Conservation (phyloP, 495 filamentous ascomycete genomes). For the Xylaria cubensis region DNA sequence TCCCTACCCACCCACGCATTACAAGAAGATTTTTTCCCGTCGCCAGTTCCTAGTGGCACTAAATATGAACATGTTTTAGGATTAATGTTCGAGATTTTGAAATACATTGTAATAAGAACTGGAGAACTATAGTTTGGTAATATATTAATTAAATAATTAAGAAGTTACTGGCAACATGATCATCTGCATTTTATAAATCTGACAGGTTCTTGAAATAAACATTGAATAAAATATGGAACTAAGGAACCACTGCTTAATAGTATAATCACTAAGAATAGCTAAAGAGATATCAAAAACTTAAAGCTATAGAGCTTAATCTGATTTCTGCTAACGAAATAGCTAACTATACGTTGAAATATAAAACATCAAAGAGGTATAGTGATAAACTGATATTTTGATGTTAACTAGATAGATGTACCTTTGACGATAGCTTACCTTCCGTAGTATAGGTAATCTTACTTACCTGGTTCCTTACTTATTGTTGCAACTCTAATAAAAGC, state of each 20-base stretch:
- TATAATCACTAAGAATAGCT: background rate
- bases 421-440: background rate
- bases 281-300: background rate
- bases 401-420: background rate
- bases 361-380: no score
- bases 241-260: background rate
- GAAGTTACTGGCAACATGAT: no score
- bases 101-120: no score
- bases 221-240: background rate
- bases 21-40: no score
- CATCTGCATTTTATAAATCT: no score
- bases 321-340: background rate
- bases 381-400: background rate
- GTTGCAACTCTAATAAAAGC: background rate
- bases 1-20: no score
- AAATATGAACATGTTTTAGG: no score
- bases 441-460: background rate
- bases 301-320: background rate
- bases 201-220: background rate
- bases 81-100: no score
- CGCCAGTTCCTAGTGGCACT: no score
- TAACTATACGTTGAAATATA: background rate
- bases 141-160: no score
- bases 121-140: no score
- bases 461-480: no score